Base-by-base conservation (phyloP, 345 rosid species). In the Atalantia buxifolia region DNA sequence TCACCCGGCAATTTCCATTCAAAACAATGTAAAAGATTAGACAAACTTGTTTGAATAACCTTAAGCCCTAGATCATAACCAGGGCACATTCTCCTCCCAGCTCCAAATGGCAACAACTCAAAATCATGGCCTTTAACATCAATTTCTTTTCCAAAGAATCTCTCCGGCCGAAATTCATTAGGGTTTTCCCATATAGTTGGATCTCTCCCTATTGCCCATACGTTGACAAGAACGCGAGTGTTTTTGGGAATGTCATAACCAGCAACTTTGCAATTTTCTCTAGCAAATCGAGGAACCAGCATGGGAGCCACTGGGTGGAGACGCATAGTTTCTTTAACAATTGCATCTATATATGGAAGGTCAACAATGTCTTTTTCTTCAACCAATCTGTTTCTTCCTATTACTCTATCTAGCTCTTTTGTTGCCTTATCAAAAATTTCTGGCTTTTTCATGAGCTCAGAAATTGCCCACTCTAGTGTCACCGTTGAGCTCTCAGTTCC, bases 71-170 rank as follows among this genome's bases (percentile, higher is more conserved):
- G 77, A 79, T 82, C 72, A 60, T 89, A 89, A 5, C 95, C 93
- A 14, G 95, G 95, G 35, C 95, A 91, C 89, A 88, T 91, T 83
- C 93, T 83, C 78, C 92, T 84, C 27, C 94, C 91, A 0, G 94
- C 79, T 1, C 92, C 94, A 48, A 89, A 91, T 2, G 92, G 92
- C 72, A 89, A n/a, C 27, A 91, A 60, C 86, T 89, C 87, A 7
- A 83, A 91, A 36, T 89, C 87, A 60, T 80, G 88, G 0, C 94
- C 94, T 59, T 83, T 87, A 10, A 89, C 88, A 33, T 91, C 92
- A 7, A 91, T 78, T 1, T 35, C 28, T 55, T 67, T 87, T 7
- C 77, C 84, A 0, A 89, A 69, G 75, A 91, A 91, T 65, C 94
- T 91, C n/a, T 84, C 91, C 0, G 92, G 92, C 8, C 50, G 50